phyloP scores from a whole-genome alignment of 148 eudicot genomes.

The Oxyria digyna region DNA sequence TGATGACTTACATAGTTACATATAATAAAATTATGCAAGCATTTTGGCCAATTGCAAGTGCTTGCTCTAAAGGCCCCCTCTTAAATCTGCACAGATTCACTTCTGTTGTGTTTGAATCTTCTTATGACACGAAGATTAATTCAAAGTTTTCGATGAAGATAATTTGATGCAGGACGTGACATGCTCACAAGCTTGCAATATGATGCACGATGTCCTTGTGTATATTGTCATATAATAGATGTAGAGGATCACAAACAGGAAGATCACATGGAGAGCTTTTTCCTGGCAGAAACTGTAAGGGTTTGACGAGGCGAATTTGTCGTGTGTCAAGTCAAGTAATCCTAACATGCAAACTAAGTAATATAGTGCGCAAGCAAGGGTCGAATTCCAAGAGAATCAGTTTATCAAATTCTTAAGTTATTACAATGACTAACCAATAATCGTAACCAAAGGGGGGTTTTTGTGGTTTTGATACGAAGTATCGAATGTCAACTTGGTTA shows the following conservation, averaged over 20 bases:
- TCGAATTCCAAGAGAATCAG: too few species aligned
- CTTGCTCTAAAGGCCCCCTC: neutral
- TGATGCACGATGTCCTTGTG: slow-evolving; percentile 94
- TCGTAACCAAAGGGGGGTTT: too few species aligned
- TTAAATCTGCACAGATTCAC: neutral
- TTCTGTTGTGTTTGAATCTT: neutral
- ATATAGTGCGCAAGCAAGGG: too few species aligned
- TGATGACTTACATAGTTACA: too few species aligned
- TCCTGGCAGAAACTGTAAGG: slow-evolving; percentile 93
- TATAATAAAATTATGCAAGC: too few species aligned
- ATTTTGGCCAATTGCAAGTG: neutral
- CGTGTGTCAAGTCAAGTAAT: too few species aligned
- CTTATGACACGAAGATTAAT: neutral
- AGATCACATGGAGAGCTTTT: slow-evolving; percentile 99
- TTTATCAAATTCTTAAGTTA: too few species aligned
- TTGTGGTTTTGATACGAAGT: too few species aligned
- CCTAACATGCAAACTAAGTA: too few species aligned
- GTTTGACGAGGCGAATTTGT: too few species aligned
- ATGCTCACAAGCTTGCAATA: slow-evolving; percentile 84
- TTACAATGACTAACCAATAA: too few species aligned
- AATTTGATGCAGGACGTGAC: slow-evolving; percentile 90
- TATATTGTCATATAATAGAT: slow-evolving; percentile 93
- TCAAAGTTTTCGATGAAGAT: slow-evolving; percentile 31
- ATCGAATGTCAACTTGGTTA: too few species aligned
- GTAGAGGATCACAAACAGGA: slow-evolving; percentile 94